Percentiles rank a stretch among this genome's conserved stretches.
Conservation (phyloP, 768 basidiomycete species). For the Collybiopsis confluens region DNA sequence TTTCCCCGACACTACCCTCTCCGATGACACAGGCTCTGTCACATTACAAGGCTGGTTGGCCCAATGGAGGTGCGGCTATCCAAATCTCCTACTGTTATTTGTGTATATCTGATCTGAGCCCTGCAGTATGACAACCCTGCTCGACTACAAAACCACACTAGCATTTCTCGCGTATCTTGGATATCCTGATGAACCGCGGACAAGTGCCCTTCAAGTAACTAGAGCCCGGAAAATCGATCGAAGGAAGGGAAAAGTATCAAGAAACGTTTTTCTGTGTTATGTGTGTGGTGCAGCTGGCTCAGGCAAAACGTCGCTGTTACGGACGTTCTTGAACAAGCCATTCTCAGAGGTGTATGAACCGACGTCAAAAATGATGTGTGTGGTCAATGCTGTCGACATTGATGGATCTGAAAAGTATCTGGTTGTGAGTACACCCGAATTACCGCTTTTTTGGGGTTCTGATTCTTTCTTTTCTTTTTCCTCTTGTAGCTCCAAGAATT, state of each 20-base stretch:
- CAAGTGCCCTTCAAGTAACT: slow-evolving; percentile 81
- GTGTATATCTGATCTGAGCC: not conserved
- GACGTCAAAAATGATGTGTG: slow-evolving; percentile 84
- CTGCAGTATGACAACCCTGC: slow-evolving; percentile 88
- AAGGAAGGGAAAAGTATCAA: slow-evolving; percentile 79
- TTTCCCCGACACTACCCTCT: slow-evolving; percentile 86
- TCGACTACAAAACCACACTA: slow-evolving; percentile 89
- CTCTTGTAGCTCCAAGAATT: slow-evolving; percentile 85
- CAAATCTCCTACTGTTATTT: slow-evolving; percentile 2
- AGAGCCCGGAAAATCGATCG: slow-evolving; percentile 81
- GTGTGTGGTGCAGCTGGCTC: slow-evolving; percentile 94
- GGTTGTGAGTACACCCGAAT: slow-evolving; percentile 58
- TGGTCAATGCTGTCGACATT: slow-evolving; percentile 94
- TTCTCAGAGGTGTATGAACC: slow-evolving; percentile 77
- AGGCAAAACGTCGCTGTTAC: slow-evolving; percentile 86
- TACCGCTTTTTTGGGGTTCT: not conserved
- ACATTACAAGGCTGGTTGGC: slow-evolving; percentile 98
- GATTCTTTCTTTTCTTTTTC: not conserved
- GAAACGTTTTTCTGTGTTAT: slow-evolving; percentile 92
- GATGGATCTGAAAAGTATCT: slow-evolving; percentile 94
- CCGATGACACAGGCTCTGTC: slow-evolving; percentile 83
- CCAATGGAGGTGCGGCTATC: slow-evolving; percentile 80
- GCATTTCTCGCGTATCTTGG: slow-evolving; percentile 95
- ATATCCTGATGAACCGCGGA: slow-evolving; percentile 76
- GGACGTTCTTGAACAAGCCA: slow-evolving; percentile 82